Base-by-base conservation (phyloP, 2,329 filamentous ascomycete genomes). In the Nothophaeocryptopus gaeumannii region DNA sequence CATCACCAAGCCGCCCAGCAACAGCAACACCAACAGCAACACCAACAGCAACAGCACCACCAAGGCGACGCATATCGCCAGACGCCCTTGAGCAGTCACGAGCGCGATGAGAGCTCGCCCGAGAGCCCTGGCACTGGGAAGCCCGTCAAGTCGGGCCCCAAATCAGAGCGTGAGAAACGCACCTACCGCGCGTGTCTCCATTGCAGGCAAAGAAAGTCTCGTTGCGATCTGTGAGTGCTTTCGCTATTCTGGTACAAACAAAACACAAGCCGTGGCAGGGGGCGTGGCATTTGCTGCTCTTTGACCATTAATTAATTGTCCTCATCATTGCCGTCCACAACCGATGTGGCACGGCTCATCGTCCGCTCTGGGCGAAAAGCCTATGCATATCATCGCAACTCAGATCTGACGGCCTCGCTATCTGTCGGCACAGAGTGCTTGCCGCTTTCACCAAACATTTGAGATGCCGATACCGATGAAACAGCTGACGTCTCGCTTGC, bases 151-250 rank as follows among this genome's bases (percentile, higher is more conserved):
- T 26, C 39, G 5, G 45, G 44, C 16, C 34, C 45, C 40, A 56
- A 57, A 45, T 58, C 56, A 8, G 62, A 66, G 52, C 61, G 63
- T 11, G 63, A 66, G 33, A 66, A 66, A 50, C 58, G 63, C 14
- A 66, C 63, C 9, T 66, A 67, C 54, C 49, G 64, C 9, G 64
- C 64, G 7, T 67, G 64, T 49, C 47, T 67, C 31, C 64, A 67
- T 45, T 66, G 64, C 47, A 54, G 64, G 38, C 62, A 65, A 53
- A 50, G 63, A n/a, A 67, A 67, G 51, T 62, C 59, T n/a, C 53
- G 64, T 34, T 67, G 64, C 49, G 64, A 67, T 44, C 52, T 67
- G 61, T 66, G 54, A 58, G 63, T 61, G n/a, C 20, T 29, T 20
- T 12, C 13, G 13, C 7, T 14, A 8, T 37, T 36, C 29, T 45